Evolutionary conservation across 2,329 filamentous ascomycete species (phyloP).

Genomic region (Fusarium pilosicola): DNA sequence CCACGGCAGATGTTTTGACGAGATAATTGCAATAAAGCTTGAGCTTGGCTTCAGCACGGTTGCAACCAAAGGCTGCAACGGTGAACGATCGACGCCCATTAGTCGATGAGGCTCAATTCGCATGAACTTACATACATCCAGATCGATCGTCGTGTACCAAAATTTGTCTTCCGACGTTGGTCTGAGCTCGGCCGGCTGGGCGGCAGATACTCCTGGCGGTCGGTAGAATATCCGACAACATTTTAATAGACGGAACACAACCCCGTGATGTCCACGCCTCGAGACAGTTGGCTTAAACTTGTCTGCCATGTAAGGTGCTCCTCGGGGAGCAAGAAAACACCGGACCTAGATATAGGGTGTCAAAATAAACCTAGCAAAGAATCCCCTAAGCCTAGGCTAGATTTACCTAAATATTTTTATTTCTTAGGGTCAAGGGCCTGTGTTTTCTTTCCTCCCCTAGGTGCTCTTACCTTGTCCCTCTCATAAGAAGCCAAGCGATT

Average conservation of each 20-base stretch:
- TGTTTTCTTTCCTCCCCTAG: too few relatives aligned
- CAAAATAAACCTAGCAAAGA: too few relatives aligned
- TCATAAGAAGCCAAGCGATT: constrained; percentile 4
- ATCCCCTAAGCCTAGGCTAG: too few relatives aligned
- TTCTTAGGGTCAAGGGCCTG: too few relatives aligned
- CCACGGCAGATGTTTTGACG: neutral
- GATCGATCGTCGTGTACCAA: constrained; percentile 23
- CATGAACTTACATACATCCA: constrained; percentile 17
- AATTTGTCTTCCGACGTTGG: neutral
- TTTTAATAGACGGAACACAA: constrained; percentile 13
- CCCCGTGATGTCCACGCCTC: constrained; percentile 2
- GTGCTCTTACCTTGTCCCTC: neutral
- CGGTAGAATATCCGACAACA: constrained; percentile 11
- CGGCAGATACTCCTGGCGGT: neutral
- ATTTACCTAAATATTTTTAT: too few relatives aligned
- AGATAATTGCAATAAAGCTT: constrained; percentile 1
- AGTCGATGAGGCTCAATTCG: constrained; percentile 32
- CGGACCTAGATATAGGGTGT: too few relatives aligned
- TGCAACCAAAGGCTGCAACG: constrained; percentile 8
- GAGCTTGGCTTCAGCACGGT: constrained; percentile 32
- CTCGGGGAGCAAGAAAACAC: neutral
- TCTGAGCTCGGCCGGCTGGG: neutral
- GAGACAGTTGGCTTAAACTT: neutral
- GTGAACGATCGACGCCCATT: constrained; percentile 10
- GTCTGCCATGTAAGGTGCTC: constrained; percentile 3